phyloP scores from a whole-genome alignment of 2,329 filamentous ascomycete genomes.

The Neofusicoccum kwambonambiense region DNA sequence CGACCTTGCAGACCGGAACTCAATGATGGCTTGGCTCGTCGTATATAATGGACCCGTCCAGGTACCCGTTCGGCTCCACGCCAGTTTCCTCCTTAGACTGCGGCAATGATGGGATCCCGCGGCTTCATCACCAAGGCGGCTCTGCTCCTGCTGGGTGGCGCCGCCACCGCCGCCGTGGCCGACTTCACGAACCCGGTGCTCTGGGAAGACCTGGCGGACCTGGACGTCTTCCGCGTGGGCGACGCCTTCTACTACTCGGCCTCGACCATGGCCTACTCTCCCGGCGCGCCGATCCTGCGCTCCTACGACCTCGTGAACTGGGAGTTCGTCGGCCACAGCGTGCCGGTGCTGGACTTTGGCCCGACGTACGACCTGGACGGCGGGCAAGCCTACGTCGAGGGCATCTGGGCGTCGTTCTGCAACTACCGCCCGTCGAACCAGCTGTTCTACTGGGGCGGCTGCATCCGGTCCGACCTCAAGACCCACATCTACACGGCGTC shows the following conservation, averaged over 20 bases:
- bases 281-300: conserved; percentile 56
- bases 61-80: not conserved
- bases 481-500: conserved; percentile 56
- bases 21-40: not conserved
- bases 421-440: conserved; percentile 51
- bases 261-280: conserved; percentile 57
- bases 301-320: conserved; percentile 57
- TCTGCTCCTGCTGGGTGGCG: not conserved
- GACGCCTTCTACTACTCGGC: conserved; percentile 56
- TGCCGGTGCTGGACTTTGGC: conserved; percentile 38
- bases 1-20: not conserved
- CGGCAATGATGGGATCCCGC: not conserved
- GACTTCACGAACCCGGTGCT: conserved; percentile 54
- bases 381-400: conserved; percentile 50
- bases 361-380: conserved; percentile 50
- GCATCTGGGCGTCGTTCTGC: conserved; percentile 58
- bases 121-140: not conserved
- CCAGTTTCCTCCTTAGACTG: not conserved
- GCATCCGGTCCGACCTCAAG: conserved; percentile 46
- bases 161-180: not conserved
- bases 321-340: conserved; percentile 41
- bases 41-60: not conserved
- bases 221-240: conserved; percentile 53
- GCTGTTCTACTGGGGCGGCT: conserved; percentile 59
- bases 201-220: conserved; percentile 56